phyloP scores from a whole-genome alignment of 163 green algal species.

The Chlorella variabilis region DNA sequence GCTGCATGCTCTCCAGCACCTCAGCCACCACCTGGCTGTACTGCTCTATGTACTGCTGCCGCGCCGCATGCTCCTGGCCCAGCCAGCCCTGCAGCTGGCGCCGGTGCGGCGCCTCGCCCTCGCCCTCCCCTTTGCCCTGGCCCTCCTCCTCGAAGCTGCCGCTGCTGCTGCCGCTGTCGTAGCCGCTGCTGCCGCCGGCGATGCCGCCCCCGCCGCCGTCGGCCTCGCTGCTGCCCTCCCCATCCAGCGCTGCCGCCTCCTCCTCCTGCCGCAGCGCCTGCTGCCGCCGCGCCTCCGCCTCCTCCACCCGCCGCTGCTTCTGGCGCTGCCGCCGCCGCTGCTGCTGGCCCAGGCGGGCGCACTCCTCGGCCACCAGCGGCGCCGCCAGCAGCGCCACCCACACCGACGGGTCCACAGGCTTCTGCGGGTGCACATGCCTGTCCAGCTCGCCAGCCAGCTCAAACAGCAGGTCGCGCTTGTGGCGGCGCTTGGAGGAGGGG shows the following conservation, averaged over 20 bases:
- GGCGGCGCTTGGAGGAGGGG: neutral
- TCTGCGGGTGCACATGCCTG: conserved; percentile 17
- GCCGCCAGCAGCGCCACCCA: conserved; percentile 47
- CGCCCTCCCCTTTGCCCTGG: neutral
- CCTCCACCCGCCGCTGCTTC: neutral
- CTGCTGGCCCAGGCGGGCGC: neutral
- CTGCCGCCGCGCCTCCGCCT: neutral
- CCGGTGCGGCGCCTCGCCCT: neutral
- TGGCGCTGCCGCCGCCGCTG: neutral
- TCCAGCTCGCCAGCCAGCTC: conserved; percentile 44
- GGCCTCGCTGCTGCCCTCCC: neutral
- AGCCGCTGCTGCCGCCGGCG: neutral
- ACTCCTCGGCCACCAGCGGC: conserved; percentile 43
- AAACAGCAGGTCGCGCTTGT: conserved; percentile 31
- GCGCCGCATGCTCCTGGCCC: neutral
- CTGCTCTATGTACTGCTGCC: neutral
- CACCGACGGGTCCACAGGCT: conserved; percentile 30
- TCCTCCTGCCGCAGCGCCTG: neutral
- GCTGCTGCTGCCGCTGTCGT: conserved; percentile 8
- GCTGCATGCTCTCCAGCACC: conserved; percentile 22
- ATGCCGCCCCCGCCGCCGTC: neutral
- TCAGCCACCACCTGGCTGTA: neutral
- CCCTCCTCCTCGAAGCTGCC: neutral
- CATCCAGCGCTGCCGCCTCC: neutral
- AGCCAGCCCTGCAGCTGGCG: neutral